Conservation (phyloP, 371 early-diverging fungal genomes). For the Mortierella sp. region DNA sequence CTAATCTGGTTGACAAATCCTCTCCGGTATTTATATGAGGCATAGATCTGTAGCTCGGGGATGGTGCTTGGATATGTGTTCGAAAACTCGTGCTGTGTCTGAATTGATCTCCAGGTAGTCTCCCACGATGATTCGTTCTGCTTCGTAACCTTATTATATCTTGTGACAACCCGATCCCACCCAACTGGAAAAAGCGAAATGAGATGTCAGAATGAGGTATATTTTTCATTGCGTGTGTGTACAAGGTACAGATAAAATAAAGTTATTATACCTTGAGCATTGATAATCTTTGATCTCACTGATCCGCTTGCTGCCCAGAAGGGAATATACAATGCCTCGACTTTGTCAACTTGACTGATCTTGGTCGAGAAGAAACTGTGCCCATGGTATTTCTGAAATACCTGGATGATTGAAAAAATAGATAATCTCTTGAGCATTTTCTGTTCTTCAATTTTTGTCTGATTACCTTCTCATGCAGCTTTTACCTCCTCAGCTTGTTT, state of each 20-base stretch:
- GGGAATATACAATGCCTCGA: conserved; percentile 68
- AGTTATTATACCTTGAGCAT: conserved; percentile 62
- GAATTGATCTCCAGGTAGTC: conserved; percentile 69
- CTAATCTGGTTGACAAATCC: conserved; percentile 68
- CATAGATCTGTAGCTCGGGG: conserved; percentile 68
- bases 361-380: conserved; percentile 72
- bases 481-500: conserved; percentile 68
- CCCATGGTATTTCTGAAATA: conserved; percentile 68
- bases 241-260: background rate
- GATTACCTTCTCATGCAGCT: background rate
- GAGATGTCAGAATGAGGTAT: background rate
- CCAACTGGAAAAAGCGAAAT: conserved; percentile 29
- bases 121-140: conserved; percentile 64
- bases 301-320: conserved; percentile 72
- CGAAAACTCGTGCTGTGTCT: conserved; percentile 58
- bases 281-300: conserved; percentile 63
- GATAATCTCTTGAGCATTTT: background rate
- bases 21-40: conserved; percentile 69
- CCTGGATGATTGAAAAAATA: conserved; percentile 40
- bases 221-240: background rate
- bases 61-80: conserved; percentile 62
- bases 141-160: conserved; percentile 62
- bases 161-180: conserved; percentile 56
- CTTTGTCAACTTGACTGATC: conserved; percentile 58
- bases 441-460: background rate